phyloP scores from a whole-genome alignment of 441 rosid genomes.

The Croton setiger region DNA sequence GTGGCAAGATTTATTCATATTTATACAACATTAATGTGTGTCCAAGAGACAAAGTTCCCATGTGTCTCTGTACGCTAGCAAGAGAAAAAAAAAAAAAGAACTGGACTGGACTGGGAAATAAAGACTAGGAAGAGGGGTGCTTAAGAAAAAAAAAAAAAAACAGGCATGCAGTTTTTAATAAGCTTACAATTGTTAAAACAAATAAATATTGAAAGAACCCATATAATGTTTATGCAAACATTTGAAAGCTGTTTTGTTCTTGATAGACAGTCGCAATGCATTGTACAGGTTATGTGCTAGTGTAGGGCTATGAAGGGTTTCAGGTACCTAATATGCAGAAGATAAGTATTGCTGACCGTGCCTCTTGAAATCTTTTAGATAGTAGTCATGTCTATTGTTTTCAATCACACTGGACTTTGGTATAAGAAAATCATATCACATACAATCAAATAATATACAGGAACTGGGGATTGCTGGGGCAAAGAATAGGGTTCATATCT shows the following conservation, averaged over 20 bases:
- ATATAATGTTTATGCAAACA: too few relatives aligned
- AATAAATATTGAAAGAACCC: not conserved
- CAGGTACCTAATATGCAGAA: not conserved
- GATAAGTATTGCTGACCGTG: not conserved
- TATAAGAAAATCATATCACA: not conserved
- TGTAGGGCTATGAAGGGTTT: not conserved
- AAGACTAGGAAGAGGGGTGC: not conserved
- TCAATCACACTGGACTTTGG: not conserved
- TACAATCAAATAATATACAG: too few relatives aligned
- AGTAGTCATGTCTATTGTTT: not conserved
- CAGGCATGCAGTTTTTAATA: not conserved
- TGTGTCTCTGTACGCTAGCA: not conserved
- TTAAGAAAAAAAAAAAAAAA: not conserved
- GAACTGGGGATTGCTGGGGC: too few relatives aligned
- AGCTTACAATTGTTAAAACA: not conserved
- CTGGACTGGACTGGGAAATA: not conserved
- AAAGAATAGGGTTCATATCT: too few relatives aligned
- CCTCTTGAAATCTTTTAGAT: not conserved
- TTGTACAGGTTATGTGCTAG: not conserved
- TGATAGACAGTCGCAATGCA: not conserved
- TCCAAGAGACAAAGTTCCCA: not conserved
- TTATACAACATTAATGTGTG: not conserved
- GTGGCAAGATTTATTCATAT: not conserved
- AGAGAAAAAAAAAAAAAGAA: not conserved
- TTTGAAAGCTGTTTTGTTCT: too few relatives aligned